These are phyloP conservation scores for Rhizopus delemar DNA, from an alignment of 371 early-diverging fungal species.

Conservation along the genomic window DNA sequence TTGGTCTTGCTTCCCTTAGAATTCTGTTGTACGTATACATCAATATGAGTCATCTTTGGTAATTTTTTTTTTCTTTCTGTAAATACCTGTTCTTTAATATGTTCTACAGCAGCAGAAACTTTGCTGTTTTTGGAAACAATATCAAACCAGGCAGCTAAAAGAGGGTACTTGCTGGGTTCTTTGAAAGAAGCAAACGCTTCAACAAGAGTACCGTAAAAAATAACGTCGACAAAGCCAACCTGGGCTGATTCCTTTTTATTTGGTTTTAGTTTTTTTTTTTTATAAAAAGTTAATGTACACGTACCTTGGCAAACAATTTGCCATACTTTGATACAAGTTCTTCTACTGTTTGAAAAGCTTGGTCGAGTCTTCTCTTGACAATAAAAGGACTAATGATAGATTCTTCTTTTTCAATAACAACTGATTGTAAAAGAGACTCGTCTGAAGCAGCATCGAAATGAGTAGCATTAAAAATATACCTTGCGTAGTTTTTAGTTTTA, in stretches of 20 bases:
- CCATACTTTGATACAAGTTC: constrained; percentile 17
- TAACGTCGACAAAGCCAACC: constrained; percentile 33
- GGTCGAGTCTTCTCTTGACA: constrained; percentile 39
- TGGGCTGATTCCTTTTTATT: constrained; percentile 28
- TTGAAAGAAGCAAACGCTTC: constrained; percentile 33
- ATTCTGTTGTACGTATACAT: constrained; percentile 15
- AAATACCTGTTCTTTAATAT: constrained; percentile 31
- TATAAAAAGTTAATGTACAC: constrained; percentile 7
- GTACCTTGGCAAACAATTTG: constrained; percentile 38
- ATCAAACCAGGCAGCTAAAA: constrained; percentile 36
- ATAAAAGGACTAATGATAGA: constrained; percentile 29
- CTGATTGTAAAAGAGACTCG: constrained; percentile 24
- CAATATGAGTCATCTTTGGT: constrained; percentile 11
- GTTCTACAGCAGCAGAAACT: constrained; percentile 30
- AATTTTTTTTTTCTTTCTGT: constrained; percentile 2
- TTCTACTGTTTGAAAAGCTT: constrained; percentile 36
- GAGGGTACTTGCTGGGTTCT: constrained; percentile 35
- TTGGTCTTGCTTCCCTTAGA: constrained; percentile 38
- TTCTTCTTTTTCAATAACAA: constrained; percentile 45
- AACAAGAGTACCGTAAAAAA: constrained; percentile 40
- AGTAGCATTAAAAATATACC: constrained; percentile 35
- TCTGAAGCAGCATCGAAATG: constrained; percentile 28
- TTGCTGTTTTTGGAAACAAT: constrained; percentile 30
- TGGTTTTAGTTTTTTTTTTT: background rate
- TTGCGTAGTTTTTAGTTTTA: constrained; percentile 1